These are phyloP conservation scores for Macrocybe gigantea DNA, from an alignment of 768 basidiomycete genomes.

Conservation along the genomic window DNA sequence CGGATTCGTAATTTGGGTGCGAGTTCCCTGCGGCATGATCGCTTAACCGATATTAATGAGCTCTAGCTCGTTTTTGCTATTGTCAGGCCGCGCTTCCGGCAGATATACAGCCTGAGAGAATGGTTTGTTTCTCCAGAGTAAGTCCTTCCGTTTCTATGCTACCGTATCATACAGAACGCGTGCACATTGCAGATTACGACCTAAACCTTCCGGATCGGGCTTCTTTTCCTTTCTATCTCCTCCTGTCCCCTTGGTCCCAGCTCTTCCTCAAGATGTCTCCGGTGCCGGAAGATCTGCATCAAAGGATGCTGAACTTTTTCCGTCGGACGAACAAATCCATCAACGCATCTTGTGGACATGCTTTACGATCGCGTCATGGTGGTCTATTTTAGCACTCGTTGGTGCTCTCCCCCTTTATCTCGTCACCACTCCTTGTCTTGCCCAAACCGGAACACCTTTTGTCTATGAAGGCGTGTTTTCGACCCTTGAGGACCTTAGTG, in stretches of 20 bases:
- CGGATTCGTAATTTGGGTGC: slow-evolving; percentile 67
- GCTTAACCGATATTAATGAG: slow-evolving; percentile 7
- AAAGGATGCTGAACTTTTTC: slow-evolving; percentile 52
- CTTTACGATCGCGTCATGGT: slow-evolving; percentile 57
- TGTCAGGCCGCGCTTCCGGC: slow-evolving; percentile 62
- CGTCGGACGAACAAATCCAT: slow-evolving; percentile 69
- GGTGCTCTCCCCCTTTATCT: slow-evolving; percentile 72
- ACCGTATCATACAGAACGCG: slow-evolving; percentile 9
- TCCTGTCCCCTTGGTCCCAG: slow-evolving; percentile 59
- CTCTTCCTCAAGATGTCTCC: slow-evolving; percentile 49
- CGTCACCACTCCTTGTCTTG: slow-evolving; percentile 63
- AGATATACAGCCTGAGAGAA: slow-evolving; percentile 66
- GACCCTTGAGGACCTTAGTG: slow-evolving; percentile 66
- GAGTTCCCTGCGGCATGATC: slow-evolving; percentile 16
- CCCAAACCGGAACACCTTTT: slow-evolving; percentile 37
- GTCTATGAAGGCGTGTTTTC: slow-evolving; percentile 56
- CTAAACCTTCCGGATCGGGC: slow-evolving; percentile 49
- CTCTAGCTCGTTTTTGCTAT: slow-evolving; percentile 60
- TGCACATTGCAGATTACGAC: slow-evolving; percentile 44
- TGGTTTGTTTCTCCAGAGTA: slow-evolving; percentile 75
- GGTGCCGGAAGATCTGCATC: slow-evolving; percentile 44
- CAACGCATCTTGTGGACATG: slow-evolving; percentile 68
- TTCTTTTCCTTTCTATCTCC: slow-evolving; percentile 70
- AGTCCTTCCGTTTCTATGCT: slow-evolving; percentile 20
- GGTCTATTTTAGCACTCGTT: slow-evolving; percentile 65